Percentiles rank a stretch among this genome's conserved stretches.
These are phyloP conservation scores for Heritiera fomes DNA, from an alignment of 345 rosid species.

Conservation along the genomic window DNA sequence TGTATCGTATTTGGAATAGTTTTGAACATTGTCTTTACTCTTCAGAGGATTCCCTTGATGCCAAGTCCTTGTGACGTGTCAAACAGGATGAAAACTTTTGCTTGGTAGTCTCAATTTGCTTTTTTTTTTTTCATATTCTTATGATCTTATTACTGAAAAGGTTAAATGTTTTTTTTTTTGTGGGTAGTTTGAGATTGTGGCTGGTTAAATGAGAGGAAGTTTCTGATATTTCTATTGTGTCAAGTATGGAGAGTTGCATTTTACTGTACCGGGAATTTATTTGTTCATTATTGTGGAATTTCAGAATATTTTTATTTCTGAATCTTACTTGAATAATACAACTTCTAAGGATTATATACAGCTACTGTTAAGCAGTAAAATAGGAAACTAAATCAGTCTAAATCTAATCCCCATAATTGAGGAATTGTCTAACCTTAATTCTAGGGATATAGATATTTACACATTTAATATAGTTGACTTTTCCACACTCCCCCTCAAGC, in stretches of 20 bases:
- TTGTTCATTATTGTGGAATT: too few species aligned
- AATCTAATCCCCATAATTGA: too few species aligned
- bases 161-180: neutral
- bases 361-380: too few species aligned
- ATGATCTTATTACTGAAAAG: neutral
- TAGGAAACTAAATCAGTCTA: too few species aligned
- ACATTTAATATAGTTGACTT: too few species aligned
- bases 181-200: constrained; percentile 7
- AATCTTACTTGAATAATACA: too few species aligned
- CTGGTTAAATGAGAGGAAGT: neutral
- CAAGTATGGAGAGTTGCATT: neutral
- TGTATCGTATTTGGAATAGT: neutral
- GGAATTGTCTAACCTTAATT: too few species aligned
- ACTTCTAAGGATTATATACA: too few species aligned
- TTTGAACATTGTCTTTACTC: neutral
- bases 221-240: neutral
- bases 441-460: too few species aligned
- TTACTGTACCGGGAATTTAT: neutral
- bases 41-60: neutral
- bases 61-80: neutral
- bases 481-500: too few species aligned
- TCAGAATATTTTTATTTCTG: neutral
- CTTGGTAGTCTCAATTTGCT: constrained; percentile 1
- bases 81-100: neutral
- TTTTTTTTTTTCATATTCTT: neutral